A percentile compares a stretch with the other conserved stretches of the same genome.
phyloP scores from a whole-genome alignment of 2,329 filamentous ascomycete genomes.

The Hymenoscyphus fructigenus region DNA sequence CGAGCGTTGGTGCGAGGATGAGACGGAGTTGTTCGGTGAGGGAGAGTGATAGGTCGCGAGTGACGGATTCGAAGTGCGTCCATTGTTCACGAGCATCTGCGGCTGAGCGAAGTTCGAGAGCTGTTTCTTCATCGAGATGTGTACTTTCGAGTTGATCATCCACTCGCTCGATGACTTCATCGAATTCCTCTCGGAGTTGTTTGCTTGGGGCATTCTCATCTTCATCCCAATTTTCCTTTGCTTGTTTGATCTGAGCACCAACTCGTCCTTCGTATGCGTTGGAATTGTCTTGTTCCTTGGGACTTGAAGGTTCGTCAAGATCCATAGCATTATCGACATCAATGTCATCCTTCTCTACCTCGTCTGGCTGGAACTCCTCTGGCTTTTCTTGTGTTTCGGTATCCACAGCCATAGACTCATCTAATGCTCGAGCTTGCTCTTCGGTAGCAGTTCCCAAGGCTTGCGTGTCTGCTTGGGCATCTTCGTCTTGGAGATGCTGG shows the following conservation, averaged over 20 bases:
- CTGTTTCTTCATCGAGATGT: slow-evolving; percentile 52
- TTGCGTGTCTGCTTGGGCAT: slow-evolving; percentile 80
- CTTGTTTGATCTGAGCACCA: slow-evolving; percentile 55
- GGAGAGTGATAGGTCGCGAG: slow-evolving; percentile 81
- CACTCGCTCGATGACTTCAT: slow-evolving; percentile 40
- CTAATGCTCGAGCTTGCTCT: slow-evolving; percentile 81
- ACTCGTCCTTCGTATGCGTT: slow-evolving; percentile 55
- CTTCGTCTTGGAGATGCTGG: slow-evolving; percentile 85
- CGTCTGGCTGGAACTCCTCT: slow-evolving; percentile 46
- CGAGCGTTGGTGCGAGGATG: slow-evolving; percentile 90
- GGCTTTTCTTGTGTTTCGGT: slow-evolving; percentile 61
- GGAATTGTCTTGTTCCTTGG: slow-evolving; percentile 44
- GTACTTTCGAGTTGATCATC: slow-evolving; percentile 68
- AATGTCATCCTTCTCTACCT: slow-evolving; percentile 46
- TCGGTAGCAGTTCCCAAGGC: slow-evolving; percentile 85
- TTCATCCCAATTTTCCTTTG: slow-evolving; percentile 45
- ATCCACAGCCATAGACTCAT: slow-evolving; percentile 86
- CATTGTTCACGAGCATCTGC: slow-evolving; percentile 72
- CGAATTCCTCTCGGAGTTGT: slow-evolving; percentile 35
- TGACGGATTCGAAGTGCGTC: slow-evolving; percentile 79
- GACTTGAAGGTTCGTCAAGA: slow-evolving; percentile 42
- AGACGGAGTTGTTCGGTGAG: slow-evolving; percentile 93
- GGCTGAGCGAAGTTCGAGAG: slow-evolving; percentile 38
- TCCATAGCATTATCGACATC: slow-evolving; percentile 45
- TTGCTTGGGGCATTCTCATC: slow-evolving; percentile 52